Evolutionary conservation across 208 protist genomes (phyloP), one percentile per base, ranked within the genome.

Genomic region (Tritrichomonas foetus): DNA sequence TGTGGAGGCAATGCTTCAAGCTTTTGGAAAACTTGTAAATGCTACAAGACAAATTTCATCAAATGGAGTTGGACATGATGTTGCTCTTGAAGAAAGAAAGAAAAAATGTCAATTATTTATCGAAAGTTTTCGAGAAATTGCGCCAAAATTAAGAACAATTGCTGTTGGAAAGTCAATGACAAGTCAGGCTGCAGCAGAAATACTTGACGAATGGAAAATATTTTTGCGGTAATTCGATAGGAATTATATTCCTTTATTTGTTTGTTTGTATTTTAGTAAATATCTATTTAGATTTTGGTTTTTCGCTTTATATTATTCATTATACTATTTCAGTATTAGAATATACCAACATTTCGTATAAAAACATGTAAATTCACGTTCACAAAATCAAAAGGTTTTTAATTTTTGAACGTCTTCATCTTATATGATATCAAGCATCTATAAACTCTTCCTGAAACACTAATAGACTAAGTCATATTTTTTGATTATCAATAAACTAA

Each of bases 181-280:
- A 3, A 20, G n/a, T 22, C 41, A 89, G 2, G 30, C 78, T 33
- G 78, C 78, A 57, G 47, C 41, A 57, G 78, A 53, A n/a, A 53
- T 89, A 9, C 3, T 89, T 33, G 78, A 89, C 11, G 41, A 89
- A 57, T 89, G 78, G 78, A 89, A 47, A 89, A 47, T 89, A 33
- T 89, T 89, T 49, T 57, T 89, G 47, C 53, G 41, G 36, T 89
- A 39, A 57, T 53, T 82, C n/a, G 36, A 0, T 75, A n/a, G 33
- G n/a, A n/a, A n/a, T n/a, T n/a, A 36, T 72, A 36, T 72, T n/a
- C 33, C 33, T 72, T 16, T 72, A 36, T n/a, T 72, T 72, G 25
- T 36, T 72, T 72, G 64, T 36, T 72, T 72, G 64, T 72, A 72
- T 72, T 72, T 72, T 64, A 64, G 33, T 72, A 72, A 72, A 72